Evolutionary conservation across 192 early-diverging fungal species (phyloP), one percentile per base, ranked within the genome.

Genomic region (Jimgerdemannia lactiflua): DNA sequence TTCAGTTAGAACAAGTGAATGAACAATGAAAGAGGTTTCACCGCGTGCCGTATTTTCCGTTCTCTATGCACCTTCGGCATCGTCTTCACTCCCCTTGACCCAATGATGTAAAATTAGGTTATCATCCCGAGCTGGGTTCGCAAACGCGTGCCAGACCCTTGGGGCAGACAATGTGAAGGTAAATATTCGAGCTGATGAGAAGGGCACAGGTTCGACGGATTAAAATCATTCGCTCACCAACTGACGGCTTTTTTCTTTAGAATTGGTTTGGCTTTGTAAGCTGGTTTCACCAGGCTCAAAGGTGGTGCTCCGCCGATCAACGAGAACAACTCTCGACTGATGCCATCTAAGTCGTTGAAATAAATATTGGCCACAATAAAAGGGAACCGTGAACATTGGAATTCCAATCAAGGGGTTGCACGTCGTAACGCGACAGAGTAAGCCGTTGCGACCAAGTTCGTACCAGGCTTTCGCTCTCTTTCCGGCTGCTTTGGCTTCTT

Each of bases 81-180:
- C 78, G n/a, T 89, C 79, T 44, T 93, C 90, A 73, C 75, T 87
- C n/a, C 89, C 89, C 66, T 93, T 93, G 42, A 88, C 82, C 95
- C 95, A 97, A 72, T 95, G 94, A 49, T 89, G 80, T 64, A 97
- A 77, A 4, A 86, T 84, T 64, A 95, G 77, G n/a, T 86, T 84
- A 79, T 95, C 94, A 9, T 70, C 85, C 74, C 95, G 87, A 4
- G 92, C 93, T 59, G 94, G 92, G 81, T 94, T 94, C 39, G 84
- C 85, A 78, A 95, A 95, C 2, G 86, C 80, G 3, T 84, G 84
- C 84, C 85, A 91, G 4, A 82, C 85, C 94, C 91, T 92, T 29
- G 29, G 29, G 29, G 29, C 1, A 29, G 29, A 29, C 29, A 29
- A 29, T 29, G 1, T 29, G 29, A 29, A 29, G 29, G 29, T 29